Evolutionary conservation across 805 yeast species (phyloP).

Genomic region (Wickerhamiella sorbophila): DNA sequence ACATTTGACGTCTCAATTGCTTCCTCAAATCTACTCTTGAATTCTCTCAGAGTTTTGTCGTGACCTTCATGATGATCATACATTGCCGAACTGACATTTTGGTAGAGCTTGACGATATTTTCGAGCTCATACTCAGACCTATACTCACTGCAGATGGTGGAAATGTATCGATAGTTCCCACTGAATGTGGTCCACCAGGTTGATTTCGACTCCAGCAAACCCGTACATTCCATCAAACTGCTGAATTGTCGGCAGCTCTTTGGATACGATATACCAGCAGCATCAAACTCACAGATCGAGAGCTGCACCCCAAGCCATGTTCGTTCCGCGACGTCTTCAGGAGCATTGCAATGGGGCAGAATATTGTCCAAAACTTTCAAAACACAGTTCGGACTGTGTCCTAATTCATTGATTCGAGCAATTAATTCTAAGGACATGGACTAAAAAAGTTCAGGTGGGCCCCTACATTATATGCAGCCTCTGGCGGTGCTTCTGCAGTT

Average conservation of each 20-base stretch:
- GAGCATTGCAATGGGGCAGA: conserved; percentile 17
- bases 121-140: conserved; percentile 14
- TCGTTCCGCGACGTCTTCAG: conserved; percentile 12
- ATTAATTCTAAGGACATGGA: conserved; percentile 12
- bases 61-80: background rate
- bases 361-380: conserved; percentile 17
- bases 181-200: conserved; percentile 67
- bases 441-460: no score
- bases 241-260: conserved; percentile 10
- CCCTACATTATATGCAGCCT: no score
- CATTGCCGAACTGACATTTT: background rate
- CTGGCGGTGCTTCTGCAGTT: no score
- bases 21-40: background rate
- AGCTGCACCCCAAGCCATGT: conserved; percentile 18
- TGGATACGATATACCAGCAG: conserved; percentile 20
- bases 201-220: conserved; percentile 17
- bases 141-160: conserved; percentile 32
- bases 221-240: conserved; percentile 14
- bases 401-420: conserved; percentile 10
- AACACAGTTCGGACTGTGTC: conserved; percentile 18
- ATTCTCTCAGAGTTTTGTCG: background rate
- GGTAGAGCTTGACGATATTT: conserved; percentile 6
- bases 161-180: conserved; percentile 45
- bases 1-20: background rate
- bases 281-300: conserved; percentile 22